Percentiles rank a stretch among this genome's conserved stretches.
These are phyloP conservation scores for Coniella lustricola DNA, from an alignment of 2,329 filamentous ascomycete genomes.

Conservation along the genomic window DNA sequence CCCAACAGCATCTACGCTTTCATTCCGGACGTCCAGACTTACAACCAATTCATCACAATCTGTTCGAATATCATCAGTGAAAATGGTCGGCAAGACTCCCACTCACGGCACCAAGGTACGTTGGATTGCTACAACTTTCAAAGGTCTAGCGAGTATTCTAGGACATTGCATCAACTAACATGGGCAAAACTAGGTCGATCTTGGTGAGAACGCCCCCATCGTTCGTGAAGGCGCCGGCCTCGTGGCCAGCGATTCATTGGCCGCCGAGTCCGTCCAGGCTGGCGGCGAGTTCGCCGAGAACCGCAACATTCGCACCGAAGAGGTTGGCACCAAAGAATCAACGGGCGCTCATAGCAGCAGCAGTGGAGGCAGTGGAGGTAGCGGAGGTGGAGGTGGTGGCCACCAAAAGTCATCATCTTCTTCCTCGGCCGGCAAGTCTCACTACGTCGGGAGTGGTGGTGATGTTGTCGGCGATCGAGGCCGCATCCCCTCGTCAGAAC, in stretches of 20 bases:
- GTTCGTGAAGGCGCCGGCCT: conserved; percentile 56
- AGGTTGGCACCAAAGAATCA: background rate
- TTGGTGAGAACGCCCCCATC: conserved; percentile 36
- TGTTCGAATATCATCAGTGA: background rate
- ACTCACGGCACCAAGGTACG: conserved; percentile 13
- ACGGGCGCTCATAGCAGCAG: background rate
- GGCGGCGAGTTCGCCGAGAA: conserved; percentile 58
- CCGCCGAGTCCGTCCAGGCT: conserved; percentile 59
- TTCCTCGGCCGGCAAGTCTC: background rate
- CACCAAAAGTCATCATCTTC: too few relatives aligned
- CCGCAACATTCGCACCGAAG: conserved; percentile 22
- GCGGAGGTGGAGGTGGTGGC: too few relatives aligned
- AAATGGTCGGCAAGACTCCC: conserved; percentile 11
- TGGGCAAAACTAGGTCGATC: conserved; percentile 40
- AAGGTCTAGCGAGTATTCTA: background rate
- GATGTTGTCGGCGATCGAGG: conserved; percentile 8
- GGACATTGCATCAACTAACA: too few relatives aligned
- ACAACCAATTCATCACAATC: background rate
- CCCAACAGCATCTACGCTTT: too few relatives aligned
- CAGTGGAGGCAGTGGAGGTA: conserved; percentile 11
- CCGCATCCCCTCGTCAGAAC: background rate
- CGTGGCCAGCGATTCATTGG: conserved; percentile 64
- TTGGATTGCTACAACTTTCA: too few relatives aligned
- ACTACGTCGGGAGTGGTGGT: background rate
- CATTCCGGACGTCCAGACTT: background rate